phyloP scores from a whole-genome alignment of 495 filamentous ascomycete species.

The Cercophora samala region DNA sequence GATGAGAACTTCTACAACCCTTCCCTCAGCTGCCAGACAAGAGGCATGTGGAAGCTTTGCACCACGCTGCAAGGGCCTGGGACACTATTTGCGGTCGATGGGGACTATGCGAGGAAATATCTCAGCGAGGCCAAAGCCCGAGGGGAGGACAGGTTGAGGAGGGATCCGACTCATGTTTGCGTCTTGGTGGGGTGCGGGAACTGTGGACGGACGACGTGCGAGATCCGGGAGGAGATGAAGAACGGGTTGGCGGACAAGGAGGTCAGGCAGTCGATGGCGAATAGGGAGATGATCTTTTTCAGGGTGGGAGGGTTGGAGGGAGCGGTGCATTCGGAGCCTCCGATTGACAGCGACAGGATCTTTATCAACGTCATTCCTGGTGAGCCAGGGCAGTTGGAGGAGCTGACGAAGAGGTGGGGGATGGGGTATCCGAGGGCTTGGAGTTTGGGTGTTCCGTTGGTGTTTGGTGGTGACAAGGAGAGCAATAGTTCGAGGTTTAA shows the following conservation, averaged over 20 bases:
- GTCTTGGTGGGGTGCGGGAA: slow-evolving; percentile 29
- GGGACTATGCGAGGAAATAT: slow-evolving; percentile 9
- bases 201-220: slow-evolving; percentile 31
- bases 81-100: slow-evolving; percentile 31
- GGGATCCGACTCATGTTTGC: slow-evolving; percentile 29
- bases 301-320: slow-evolving; percentile 31
- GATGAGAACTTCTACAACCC: slow-evolving; percentile 36
- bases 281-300: slow-evolving; percentile 32
- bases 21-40: slow-evolving; percentile 10
- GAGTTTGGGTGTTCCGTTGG: slow-evolving; percentile 14
- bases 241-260: slow-evolving; percentile 21
- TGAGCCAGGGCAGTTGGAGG: slow-evolving; percentile 28
- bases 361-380: slow-evolving; percentile 36
- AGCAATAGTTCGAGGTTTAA: no score
- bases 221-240: slow-evolving; percentile 26
- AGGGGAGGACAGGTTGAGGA: slow-evolving; percentile 22
- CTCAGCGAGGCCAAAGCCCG: slow-evolving; percentile 1
- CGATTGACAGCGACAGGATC: slow-evolving; percentile 29
- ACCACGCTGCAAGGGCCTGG: slow-evolving; percentile 33
- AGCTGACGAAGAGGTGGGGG: slow-evolving; percentile 32
- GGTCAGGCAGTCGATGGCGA: slow-evolving; percentile 32
- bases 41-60: slow-evolving; percentile 34
- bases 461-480: background rate
- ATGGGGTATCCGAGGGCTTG: slow-evolving; percentile 33
- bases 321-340: slow-evolving; percentile 38